These are phyloP conservation scores for Rozella allomycis DNA, from an alignment of 371 early-diverging fungal species.

Conservation along the genomic window DNA sequence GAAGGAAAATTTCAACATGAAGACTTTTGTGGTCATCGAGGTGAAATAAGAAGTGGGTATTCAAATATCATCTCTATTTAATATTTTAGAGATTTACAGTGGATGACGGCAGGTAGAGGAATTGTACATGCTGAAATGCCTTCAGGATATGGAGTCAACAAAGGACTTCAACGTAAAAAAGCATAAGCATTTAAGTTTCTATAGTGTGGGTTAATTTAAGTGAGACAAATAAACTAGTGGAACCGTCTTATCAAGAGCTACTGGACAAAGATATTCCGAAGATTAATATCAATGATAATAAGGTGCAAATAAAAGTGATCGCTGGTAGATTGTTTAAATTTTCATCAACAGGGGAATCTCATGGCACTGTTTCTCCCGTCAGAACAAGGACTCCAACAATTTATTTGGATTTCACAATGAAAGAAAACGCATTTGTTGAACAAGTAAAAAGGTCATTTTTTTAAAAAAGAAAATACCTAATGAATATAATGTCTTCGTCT, in stretches of 20 bases:
- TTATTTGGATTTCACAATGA: conserved; percentile 42
- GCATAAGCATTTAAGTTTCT: no score
- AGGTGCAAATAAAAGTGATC: conserved; percentile 46
- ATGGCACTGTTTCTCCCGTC: conserved; percentile 34
- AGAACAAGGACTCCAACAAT: conserved; percentile 41
- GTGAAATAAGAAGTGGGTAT: conserved; percentile 37
- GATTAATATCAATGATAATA: conserved; percentile 23
- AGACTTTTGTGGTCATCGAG: conserved; percentile 56
- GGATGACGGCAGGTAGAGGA: conserved; percentile 54
- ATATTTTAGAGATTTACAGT: conserved; percentile 52
- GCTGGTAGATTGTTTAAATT: no score
- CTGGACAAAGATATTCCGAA: conserved; percentile 29
- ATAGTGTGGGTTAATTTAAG: conserved; percentile 74
- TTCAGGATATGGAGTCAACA: conserved; percentile 10
- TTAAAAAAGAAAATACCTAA: conserved; percentile 21
- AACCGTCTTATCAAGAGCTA: conserved; percentile 53
- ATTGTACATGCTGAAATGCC: conserved; percentile 62
- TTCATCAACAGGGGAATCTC: conserved; percentile 43
- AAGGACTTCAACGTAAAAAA: conserved; percentile 56
- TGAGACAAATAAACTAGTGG: conserved; percentile 46
- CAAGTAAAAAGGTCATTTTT: neutral
- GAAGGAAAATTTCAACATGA: conserved; percentile 46
- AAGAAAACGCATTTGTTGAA: conserved; percentile 11
- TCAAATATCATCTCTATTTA: no score
- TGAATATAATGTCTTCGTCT: conserved; percentile 37